Evolutionary conservation across 2,329 filamentous ascomycete genomes (phyloP).

Genomic region (Fusarium gaditjirri): DNA sequence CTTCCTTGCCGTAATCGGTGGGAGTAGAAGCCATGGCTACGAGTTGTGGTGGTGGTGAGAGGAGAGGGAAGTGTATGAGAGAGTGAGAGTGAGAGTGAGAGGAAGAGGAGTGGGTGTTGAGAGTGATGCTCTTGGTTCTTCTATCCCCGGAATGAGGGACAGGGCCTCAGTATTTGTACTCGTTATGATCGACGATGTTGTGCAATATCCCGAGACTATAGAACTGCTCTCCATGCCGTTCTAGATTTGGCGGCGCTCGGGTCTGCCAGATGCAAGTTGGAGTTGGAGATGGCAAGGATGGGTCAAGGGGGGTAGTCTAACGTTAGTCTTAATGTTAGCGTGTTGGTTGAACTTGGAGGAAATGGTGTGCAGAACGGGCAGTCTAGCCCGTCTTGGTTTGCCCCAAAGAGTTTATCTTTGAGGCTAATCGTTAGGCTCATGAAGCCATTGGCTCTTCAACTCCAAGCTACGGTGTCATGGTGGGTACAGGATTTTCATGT

Average conservation of each 20-base stretch:
- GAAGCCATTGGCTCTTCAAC: slow-evolving; percentile 14
- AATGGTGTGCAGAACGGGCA: slow-evolving; percentile 36
- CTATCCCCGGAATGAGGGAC: slow-evolving; percentile 8
- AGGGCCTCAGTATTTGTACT: slow-evolving; percentile 30
- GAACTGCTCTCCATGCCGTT: slow-evolving; percentile 14
- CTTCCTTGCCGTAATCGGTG: slow-evolving; percentile 36
- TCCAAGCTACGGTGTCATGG: slow-evolving; percentile 18
- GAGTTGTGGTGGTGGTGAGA: background rate
- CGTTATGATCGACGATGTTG: slow-evolving; percentile 15
- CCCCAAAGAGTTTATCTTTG: slow-evolving; percentile 28
- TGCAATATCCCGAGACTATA: slow-evolving; percentile 10
- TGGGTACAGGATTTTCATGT: slow-evolving; percentile 31
- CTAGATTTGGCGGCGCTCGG: slow-evolving; percentile 34
- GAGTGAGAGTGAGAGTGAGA: background rate
- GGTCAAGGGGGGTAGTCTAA: slow-evolving; percentile 8
- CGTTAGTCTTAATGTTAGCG: background rate
- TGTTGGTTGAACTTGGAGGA: background rate
- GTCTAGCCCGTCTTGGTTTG: slow-evolving; percentile 26
- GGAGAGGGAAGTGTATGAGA: slow-evolving; percentile 2
- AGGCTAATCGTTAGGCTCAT: slow-evolving; percentile 7
- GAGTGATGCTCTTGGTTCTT: slow-evolving; percentile 38
- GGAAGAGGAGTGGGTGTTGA: slow-evolving; percentile 3
- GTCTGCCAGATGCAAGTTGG: slow-evolving; percentile 3
- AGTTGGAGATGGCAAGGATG: slow-evolving; percentile 18
- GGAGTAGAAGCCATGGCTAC: slow-evolving; percentile 33